phyloP scores from a whole-genome alignment of 2,329 filamentous ascomycete genomes.

The Nemania bipapillata region DNA sequence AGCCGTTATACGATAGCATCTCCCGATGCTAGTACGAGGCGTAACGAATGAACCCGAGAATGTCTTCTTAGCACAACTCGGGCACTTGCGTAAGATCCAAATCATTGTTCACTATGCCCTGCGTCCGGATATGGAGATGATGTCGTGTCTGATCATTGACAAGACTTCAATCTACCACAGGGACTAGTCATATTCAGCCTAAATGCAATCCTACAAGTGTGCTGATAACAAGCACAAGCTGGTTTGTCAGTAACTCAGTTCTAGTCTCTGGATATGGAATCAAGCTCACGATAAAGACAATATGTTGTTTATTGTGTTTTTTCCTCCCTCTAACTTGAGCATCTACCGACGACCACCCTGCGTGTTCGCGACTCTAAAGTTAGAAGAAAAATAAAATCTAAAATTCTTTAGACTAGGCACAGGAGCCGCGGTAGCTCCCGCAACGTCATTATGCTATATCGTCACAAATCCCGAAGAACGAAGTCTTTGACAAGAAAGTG shows the following conservation, averaged over 20 bases:
- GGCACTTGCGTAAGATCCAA: not conserved
- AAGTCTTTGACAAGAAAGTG: slow-evolving; percentile 1
- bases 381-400: too few relatives aligned
- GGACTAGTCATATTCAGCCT: too few relatives aligned
- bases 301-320: too few relatives aligned
- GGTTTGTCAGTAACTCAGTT: not conserved
- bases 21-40: not conserved
- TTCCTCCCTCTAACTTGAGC: not conserved
- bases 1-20: not conserved
- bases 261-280: not conserved
- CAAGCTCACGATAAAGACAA: not conserved
- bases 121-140: not conserved
- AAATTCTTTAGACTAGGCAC: not conserved
- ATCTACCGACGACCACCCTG: not conserved
- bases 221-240: not conserved
- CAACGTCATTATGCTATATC: not conserved
- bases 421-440: slow-evolving; percentile 22
- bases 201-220: too few relatives aligned
- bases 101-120: not conserved
- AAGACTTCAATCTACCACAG: not conserved
- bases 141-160: not conserved
- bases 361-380: not conserved
- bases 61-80: not conserved
- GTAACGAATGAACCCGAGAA: not conserved
- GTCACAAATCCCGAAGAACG: not conserved